Conservation (phyloP, 176 grass and related monocot species). For the Raddia guianensis region DNA sequence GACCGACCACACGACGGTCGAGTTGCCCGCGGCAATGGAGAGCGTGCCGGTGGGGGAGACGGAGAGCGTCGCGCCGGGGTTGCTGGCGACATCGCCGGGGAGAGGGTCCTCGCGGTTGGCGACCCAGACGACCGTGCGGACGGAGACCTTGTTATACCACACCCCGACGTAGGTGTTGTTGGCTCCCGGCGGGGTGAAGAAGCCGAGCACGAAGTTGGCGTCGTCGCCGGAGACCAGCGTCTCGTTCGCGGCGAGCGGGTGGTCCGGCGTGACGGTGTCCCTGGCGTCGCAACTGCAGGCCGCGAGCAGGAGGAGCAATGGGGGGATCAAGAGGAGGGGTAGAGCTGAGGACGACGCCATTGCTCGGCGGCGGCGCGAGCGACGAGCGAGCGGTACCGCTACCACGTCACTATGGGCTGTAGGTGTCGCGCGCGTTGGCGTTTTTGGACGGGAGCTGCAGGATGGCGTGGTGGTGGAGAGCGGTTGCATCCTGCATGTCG, state of each 20-base stretch:
- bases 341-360: conserved; percentile 23
- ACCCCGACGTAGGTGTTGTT: conserved; percentile 55
- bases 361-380: conserved; percentile 21
- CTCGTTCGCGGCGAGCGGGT: conserved; percentile 46
- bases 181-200: conserved; percentile 60
- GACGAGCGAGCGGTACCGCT: neutral
- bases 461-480: conserved; percentile 1
- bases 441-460: conserved; percentile 16
- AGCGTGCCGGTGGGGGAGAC: conserved; percentile 48
- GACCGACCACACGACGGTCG: conserved; percentile 49
- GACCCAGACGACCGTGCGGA: conserved; percentile 64
- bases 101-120: conserved; percentile 61
- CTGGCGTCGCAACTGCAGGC: conserved; percentile 16
- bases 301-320: neutral
- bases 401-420: conserved; percentile 9
- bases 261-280: conserved; percentile 45
- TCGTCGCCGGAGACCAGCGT: conserved; percentile 49
- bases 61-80: conserved; percentile 49
- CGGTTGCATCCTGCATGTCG: conserved; percentile 23
- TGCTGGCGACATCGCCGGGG: conserved; percentile 38
- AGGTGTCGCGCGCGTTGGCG: conserved; percentile 15
- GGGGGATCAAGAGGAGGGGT: neutral
- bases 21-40: conserved; percentile 32
- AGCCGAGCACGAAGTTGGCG: conserved; percentile 57
- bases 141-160: conserved; percentile 60